Base-by-base conservation (phyloP, 73 alveolate species). In the Effrenium voratum region DNA sequence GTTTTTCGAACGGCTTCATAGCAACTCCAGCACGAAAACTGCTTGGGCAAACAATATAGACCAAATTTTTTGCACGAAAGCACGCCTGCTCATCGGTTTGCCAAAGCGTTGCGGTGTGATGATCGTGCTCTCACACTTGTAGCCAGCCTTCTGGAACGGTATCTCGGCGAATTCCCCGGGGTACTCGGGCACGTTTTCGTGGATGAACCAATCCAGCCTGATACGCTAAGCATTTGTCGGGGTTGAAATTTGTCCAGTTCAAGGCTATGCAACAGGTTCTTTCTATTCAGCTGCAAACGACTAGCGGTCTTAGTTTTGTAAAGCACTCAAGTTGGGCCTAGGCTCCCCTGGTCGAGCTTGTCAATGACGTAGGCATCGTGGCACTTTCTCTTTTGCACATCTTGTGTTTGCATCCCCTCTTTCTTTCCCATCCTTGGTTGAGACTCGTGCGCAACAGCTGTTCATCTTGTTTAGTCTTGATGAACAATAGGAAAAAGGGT, bases 81-180 rank as follows among this genome's bases (percentile, higher is more conserved):
- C 86, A 72, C 3, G 68, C 90, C 90, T 41, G 30, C 43, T 46
- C 90, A 79, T 79, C 44, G 90, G 90, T 44, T 79, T 79, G 2
- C 90, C 90, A 41, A 79, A 79, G 16, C 90, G 34, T 41, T 79
- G 90, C 16, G 90, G 90, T 1, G 90, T 22, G 41, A 79, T 5
- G 22, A 44, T 32, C 8, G 45, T 43, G 15, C 41, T 5, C 49
- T 79, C 45, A 16, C 46, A 40, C 13, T 41, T 10, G 26, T 79
- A 79, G 19, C 90, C 90, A 79, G 90, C 90, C 2, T 30, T 44
- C 13, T 45, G 40, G 0, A 79, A 46, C 13, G 90, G 90, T 4
- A 43, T 66, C 43, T 41, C 38, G 30, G 44, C 43, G 22, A 5
- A 41, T 1, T 12, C 45, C 1, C 44, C 90, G 15, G 90, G 90